Evolutionary conservation across 306 rosid species (phyloP).

Genomic region (Mucuna pruriens): DNA sequence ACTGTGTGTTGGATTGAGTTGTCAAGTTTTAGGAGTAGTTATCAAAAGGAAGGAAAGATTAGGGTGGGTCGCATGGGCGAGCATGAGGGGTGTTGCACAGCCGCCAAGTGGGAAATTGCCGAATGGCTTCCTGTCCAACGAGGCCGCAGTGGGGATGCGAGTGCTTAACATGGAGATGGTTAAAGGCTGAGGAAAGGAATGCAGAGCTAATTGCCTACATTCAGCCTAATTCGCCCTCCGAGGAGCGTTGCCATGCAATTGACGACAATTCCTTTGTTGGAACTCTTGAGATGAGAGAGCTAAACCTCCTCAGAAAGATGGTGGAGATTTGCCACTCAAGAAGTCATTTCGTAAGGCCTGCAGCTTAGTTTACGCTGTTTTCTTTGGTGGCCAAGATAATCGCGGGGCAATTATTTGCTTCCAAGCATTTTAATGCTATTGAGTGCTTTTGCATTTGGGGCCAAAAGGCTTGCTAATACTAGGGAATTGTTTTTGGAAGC

Average conservation of each 20-base stretch:
- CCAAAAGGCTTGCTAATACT: conserved; percentile 75
- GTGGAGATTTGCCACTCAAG: conserved; percentile 73
- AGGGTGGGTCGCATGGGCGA: conserved; percentile 88
- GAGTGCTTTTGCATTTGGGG: conserved; percentile 93
- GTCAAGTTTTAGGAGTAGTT: conserved; percentile 3
- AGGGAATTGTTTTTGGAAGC: conserved; percentile 68
- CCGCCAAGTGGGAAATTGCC: conserved; percentile 77
- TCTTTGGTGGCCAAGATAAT: conserved; percentile 69
- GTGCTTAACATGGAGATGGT: conserved; percentile 75
- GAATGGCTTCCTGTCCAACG: conserved; percentile 74
- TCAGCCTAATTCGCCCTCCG: conserved; percentile 82
- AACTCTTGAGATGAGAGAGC: conserved; percentile 94
- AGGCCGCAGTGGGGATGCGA: conserved; percentile 69
- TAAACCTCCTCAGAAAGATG: conserved; percentile 82
- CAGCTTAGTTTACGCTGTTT: conserved; percentile 73
- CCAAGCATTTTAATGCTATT: conserved; percentile 84
- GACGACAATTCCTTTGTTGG: conserved; percentile 81
- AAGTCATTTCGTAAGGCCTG: conserved; percentile 72
- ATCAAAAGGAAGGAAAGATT: conserved; percentile 36
- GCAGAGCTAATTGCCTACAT: conserved; percentile 76
- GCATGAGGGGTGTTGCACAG: conserved; percentile 71
- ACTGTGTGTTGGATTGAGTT: conserved; percentile 13
- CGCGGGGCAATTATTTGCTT: conserved; percentile 74
- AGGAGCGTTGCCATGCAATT: conserved; percentile 67
- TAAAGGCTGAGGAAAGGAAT: conserved; percentile 76